Evolutionary conservation across 108 stramenopile species (phyloP).

Genomic region (Nannochloropsis gaditana): DNA sequence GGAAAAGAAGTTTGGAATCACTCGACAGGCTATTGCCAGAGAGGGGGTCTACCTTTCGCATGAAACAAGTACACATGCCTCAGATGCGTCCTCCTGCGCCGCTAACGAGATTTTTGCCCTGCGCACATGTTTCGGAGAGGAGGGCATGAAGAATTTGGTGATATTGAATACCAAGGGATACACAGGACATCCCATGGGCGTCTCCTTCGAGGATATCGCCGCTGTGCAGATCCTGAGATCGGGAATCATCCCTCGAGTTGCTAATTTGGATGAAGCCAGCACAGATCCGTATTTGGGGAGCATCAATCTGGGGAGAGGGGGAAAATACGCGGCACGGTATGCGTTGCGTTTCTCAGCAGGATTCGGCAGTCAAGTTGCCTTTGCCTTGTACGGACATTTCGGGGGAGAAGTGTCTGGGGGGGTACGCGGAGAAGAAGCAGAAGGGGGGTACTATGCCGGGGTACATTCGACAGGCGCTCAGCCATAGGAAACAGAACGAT

Average conservation of each 20-base stretch:
- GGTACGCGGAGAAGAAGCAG: not conserved
- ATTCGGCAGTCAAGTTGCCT: slow-evolving; percentile 91
- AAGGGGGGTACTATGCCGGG: not conserved
- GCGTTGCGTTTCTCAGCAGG: slow-evolving; percentile 92
- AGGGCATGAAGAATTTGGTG: slow-evolving; percentile 68
- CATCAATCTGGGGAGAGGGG: slow-evolving; percentile 80
- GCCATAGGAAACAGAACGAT: not conserved
- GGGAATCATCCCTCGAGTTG: slow-evolving; percentile 75
- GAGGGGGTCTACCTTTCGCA: slow-evolving; percentile 95
- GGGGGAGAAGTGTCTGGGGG: not conserved
- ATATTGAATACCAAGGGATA: slow-evolving; percentile 91
- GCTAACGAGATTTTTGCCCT: slow-evolving; percentile 85
- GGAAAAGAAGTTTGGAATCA: slow-evolving; percentile 76
- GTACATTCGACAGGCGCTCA: not conserved
- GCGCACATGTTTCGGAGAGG: slow-evolving; percentile 80
- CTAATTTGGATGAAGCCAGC: slow-evolving; percentile 76
- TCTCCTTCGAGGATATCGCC: slow-evolving; percentile 89
- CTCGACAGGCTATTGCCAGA: slow-evolving; percentile 75
- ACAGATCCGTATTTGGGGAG: slow-evolving; percentile 67
- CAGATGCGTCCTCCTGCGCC: slow-evolving; percentile 75
- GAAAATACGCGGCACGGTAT: slow-evolving; percentile 61
- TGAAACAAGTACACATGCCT: slow-evolving; percentile 90
- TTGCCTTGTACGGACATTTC: slow-evolving; percentile 68
- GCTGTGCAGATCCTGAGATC: slow-evolving; percentile 78
- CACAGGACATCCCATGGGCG: slow-evolving; percentile 96